A percentile compares a stretch with the other conserved stretches of the same genome.
These are phyloP conservation scores for Aechmea fasciata DNA, from an alignment of 176 grass and related monocot species.

Conservation along the genomic window DNA sequence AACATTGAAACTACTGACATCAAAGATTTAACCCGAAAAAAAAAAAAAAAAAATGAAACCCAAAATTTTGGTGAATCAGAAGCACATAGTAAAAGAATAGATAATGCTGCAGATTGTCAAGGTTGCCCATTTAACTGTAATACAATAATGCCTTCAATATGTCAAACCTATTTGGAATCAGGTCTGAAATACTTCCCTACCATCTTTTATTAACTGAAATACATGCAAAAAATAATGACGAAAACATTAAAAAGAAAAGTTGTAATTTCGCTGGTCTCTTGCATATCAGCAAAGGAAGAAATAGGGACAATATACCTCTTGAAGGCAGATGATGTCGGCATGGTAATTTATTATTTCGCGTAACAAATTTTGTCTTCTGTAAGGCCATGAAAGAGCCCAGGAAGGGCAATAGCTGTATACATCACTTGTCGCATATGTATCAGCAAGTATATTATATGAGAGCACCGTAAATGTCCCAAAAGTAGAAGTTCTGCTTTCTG, in stretches of 20 bases:
- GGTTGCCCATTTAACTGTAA: not conserved
- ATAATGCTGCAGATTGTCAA: not conserved
- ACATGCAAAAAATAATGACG: not conserved
- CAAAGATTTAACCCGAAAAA: too few relatives aligned
- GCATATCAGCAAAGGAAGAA: constrained; percentile 12
- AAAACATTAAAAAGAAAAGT: not conserved
- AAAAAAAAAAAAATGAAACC: too few relatives aligned
- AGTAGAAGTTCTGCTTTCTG: constrained; percentile 53
- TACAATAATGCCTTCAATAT: not conserved
- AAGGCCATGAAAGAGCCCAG: constrained; percentile 95
- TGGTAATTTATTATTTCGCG: constrained; percentile 95
- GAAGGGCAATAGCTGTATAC: constrained; percentile 90
- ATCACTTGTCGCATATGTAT: constrained; percentile 82
- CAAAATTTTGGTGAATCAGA: not conserved
- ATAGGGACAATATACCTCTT: constrained; percentile 60
- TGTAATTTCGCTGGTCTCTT: not conserved
- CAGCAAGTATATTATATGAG: constrained; percentile 98
- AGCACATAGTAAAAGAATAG: not conserved
- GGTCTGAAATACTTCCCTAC: not conserved
- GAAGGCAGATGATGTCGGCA: constrained; percentile 98
- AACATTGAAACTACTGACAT: too few relatives aligned
- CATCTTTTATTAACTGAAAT: not conserved
- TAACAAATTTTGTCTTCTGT: constrained; percentile 95
- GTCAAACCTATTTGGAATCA: not conserved
- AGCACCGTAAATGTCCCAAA: constrained; percentile 81